A percentile compares a stretch with the other conserved stretches of the same genome.
These are phyloP conservation scores for Penicillium sp. DNA, from an alignment of 2,329 filamentous ascomycete genomes.

Conservation along the genomic window DNA sequence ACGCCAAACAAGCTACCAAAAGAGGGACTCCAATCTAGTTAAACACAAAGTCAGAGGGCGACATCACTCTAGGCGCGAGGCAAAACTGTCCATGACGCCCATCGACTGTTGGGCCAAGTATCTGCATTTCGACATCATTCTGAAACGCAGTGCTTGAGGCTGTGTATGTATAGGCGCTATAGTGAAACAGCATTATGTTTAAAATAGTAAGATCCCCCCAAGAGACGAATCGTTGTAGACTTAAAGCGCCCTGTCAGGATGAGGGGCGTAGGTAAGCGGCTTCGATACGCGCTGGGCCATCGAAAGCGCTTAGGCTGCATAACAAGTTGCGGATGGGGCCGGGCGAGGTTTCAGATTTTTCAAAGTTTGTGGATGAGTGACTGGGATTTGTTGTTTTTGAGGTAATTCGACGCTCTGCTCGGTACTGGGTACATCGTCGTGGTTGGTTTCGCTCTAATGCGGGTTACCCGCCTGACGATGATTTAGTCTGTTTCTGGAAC, in stretches of 20 bases:
- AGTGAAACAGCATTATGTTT: conserved; percentile 26
- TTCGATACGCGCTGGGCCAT: conserved; percentile 20
- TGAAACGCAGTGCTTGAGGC: conserved; percentile 24
- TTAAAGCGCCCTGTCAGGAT: conserved; percentile 11
- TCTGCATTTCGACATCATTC: conserved; percentile 1
- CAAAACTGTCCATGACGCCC: conserved; percentile 12
- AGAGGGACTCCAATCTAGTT: conserved; percentile 9
- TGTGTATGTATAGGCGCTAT: conserved; percentile 26
- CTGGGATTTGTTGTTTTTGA: not conserved
- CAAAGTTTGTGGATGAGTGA: not conserved
- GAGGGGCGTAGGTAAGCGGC: conserved; percentile 8
- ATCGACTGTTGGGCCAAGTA: conserved; percentile 5
- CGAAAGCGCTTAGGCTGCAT: conserved; percentile 18
- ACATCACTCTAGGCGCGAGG: conserved; percentile 15
- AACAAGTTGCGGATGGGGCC: not conserved
- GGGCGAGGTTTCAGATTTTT: conserved; percentile 9
- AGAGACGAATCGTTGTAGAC: conserved; percentile 7
- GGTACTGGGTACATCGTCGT: not conserved
- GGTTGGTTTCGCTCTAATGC: not conserved
- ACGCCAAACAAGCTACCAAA: conserved; percentile 1
- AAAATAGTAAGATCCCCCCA: not conserved
- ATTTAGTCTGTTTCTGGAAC: not conserved
- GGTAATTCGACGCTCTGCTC: not conserved
- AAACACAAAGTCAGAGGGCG: conserved; percentile 11
- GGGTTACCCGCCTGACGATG: not conserved